Percentiles rank a stretch among this genome's conserved stretches.
Conservation (phyloP, 2,329 filamentous ascomycete species). For the Ascochyta clinopodiicola region DNA sequence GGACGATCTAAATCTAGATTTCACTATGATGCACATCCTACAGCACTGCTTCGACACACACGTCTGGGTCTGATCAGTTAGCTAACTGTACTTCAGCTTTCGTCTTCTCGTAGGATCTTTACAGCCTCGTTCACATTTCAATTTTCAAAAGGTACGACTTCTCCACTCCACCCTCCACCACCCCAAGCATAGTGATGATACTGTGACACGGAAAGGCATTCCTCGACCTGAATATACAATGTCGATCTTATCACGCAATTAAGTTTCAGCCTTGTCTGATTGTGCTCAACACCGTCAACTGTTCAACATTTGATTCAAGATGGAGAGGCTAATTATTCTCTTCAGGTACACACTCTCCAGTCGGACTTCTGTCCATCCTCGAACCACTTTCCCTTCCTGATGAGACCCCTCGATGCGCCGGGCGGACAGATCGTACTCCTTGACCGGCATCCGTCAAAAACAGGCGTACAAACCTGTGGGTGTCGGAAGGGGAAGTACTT, state of each 20-base stretch:
- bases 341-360: slow-evolving; percentile 43
- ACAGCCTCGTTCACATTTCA: not conserved
- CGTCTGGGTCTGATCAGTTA: not conserved
- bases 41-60: slow-evolving; percentile 9
- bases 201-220: slow-evolving; percentile 71
- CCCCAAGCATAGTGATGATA: slow-evolving; percentile 62
- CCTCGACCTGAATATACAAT: slow-evolving; percentile 70
- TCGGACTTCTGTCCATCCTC: slow-evolving; percentile 15
- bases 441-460: slow-evolving; percentile 58
- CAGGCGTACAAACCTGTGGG: slow-evolving; percentile 70
- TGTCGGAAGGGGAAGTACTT: slow-evolving; percentile 63
- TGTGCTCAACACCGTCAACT: slow-evolving; percentile 29
- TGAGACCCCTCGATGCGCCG: slow-evolving; percentile 70
- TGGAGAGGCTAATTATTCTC: slow-evolving; percentile 34
- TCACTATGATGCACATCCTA: slow-evolving; percentile 57
- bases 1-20: slow-evolving; percentile 62
- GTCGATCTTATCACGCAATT: slow-evolving; percentile 65
- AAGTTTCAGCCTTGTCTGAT: slow-evolving; percentile 77
- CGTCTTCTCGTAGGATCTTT: not conserved
- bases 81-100: slow-evolving; percentile 30
- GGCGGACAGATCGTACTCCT: slow-evolving; percentile 69
- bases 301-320: slow-evolving; percentile 19
- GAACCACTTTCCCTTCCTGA: slow-evolving; percentile 54
- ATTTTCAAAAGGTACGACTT: slow-evolving; percentile 51
- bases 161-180: slow-evolving; percentile 16